phyloP scores from a whole-genome alignment of 148 eudicot species.

The Selenicereus undatus region DNA sequence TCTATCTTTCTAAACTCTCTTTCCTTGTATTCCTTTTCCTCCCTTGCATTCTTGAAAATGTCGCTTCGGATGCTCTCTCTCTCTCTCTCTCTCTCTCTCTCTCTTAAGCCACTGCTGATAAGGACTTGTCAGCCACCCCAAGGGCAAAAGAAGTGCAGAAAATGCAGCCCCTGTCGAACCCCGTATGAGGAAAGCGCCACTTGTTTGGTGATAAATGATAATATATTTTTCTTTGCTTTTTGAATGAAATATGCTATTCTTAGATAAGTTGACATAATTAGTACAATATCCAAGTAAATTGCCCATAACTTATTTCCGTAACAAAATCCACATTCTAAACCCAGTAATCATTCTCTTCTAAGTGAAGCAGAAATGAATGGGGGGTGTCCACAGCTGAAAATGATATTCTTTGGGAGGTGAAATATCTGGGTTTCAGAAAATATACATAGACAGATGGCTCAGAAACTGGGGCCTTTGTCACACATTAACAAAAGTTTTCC shows the following conservation, averaged over 20 bases:
- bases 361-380: background rate
- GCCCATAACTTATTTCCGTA: background rate
- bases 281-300: background rate
- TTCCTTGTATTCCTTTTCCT: background rate
- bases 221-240: background rate
- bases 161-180: background rate
- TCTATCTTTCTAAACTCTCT: background rate
- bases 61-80: conserved; percentile 1
- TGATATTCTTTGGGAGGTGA: background rate
- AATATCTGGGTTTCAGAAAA: background rate
- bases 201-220: background rate
- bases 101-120: conserved; percentile 14
- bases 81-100: conserved; percentile 13
- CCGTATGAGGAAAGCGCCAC: background rate
- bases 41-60: conserved; percentile 13
- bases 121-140: conserved; percentile 20
- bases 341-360: conserved; percentile 9
- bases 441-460: conserved; percentile 15
- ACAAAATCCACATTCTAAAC: background rate
- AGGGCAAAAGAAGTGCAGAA: conserved; percentile 1
- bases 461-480: conserved; percentile 20
- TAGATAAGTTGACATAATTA: conserved; percentile 1
- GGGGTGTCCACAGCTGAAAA: background rate
- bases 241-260: background rate
- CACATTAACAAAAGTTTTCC: conserved; percentile 4